Evolutionary conservation across 805 yeast genomes (phyloP).

Genomic region (Candida arabinofermentans): DNA sequence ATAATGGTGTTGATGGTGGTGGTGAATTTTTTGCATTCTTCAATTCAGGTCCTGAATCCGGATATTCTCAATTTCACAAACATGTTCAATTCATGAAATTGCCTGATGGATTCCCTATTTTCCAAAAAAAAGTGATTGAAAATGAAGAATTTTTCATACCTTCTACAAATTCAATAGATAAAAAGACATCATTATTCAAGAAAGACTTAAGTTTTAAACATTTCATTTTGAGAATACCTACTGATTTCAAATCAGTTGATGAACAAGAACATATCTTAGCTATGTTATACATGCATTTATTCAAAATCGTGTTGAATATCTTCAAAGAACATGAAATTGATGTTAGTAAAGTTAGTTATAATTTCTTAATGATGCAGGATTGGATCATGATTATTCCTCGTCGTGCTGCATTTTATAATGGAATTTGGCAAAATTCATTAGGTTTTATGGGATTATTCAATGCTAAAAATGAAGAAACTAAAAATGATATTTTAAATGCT

Average conservation of each 20-base stretch:
- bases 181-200: slow-evolving; percentile 57
- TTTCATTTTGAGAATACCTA: slow-evolving; percentile 63
- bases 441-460: slow-evolving; percentile 77
- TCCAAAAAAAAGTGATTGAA: slow-evolving; percentile 48
- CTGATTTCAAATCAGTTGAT: slow-evolving; percentile 28
- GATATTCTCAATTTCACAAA: slow-evolving; percentile 93
- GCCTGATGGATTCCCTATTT: slow-evolving; percentile 55
- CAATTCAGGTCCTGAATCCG: slow-evolving; percentile 84
- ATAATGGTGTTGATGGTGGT: slow-evolving; percentile 32
- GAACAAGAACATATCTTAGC: slow-evolving; percentile 57
- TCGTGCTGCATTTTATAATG: slow-evolving; percentile 47
- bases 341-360: slow-evolving; percentile 57
- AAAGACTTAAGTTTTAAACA: slow-evolving; percentile 74
- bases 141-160: slow-evolving; percentile 51
- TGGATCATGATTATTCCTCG: slow-evolving; percentile 92
- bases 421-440: slow-evolving; percentile 70
- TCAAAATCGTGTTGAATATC: slow-evolving; percentile 68
- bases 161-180: slow-evolving; percentile 27
- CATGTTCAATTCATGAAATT: slow-evolving; percentile 82
- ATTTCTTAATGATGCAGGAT: slow-evolving; percentile 72
- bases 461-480: slow-evolving; percentile 62
- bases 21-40: slow-evolving; percentile 72
- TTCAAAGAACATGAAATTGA: slow-evolving; percentile 47
- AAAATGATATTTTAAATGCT: slow-evolving; percentile 40
- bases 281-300: slow-evolving; percentile 63